Conservation (phyloP, 345 rosid species). For the Rubroshorea leprosula region DNA sequence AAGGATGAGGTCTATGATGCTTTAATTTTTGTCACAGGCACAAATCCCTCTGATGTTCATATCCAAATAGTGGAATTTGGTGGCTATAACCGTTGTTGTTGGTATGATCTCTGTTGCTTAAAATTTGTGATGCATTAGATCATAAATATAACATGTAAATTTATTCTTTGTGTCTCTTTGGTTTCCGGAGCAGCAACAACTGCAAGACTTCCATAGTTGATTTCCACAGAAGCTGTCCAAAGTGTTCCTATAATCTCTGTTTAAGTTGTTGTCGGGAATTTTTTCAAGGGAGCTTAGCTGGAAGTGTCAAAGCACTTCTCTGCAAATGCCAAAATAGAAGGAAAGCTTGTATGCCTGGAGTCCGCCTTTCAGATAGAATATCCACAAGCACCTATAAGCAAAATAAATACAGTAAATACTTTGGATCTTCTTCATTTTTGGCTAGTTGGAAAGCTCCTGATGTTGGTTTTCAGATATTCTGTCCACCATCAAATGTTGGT, state of each 20-base stretch:
- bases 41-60: slow-evolving; percentile 39
- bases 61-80: slow-evolving; percentile 39
- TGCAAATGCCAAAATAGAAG: slow-evolving; percentile 30
- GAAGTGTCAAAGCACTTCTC: slow-evolving; percentile 29
- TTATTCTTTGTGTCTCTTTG: slow-evolving; percentile 21
- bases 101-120: slow-evolving; percentile 43
- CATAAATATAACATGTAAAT: slow-evolving; percentile 16
- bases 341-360: slow-evolving; percentile 26
- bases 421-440: slow-evolving; percentile 26
- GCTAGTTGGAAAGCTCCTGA: slow-evolving; percentile 28
- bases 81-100: slow-evolving; percentile 37
- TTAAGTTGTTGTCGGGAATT: slow-evolving; percentile 55
- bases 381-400: slow-evolving; percentile 19
- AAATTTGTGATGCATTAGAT: neutral
- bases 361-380: slow-evolving; percentile 27
- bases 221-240: slow-evolving; percentile 64
- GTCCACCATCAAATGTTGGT: slow-evolving; percentile 53
- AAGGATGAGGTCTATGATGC: slow-evolving; percentile 6
- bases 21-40: slow-evolving; percentile 37
- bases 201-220: slow-evolving; percentile 52
- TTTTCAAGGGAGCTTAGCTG: slow-evolving; percentile 35
- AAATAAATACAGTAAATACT: slow-evolving; percentile 17
- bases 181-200: slow-evolving; percentile 40
- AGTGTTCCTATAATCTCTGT: slow-evolving; percentile 58
- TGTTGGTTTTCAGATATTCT: slow-evolving; percentile 31